Percentiles rank a stretch among this genome's conserved stretches.
Conservation (phyloP, 768 basidiomycete species). For the Xerocomellus intermedius region DNA sequence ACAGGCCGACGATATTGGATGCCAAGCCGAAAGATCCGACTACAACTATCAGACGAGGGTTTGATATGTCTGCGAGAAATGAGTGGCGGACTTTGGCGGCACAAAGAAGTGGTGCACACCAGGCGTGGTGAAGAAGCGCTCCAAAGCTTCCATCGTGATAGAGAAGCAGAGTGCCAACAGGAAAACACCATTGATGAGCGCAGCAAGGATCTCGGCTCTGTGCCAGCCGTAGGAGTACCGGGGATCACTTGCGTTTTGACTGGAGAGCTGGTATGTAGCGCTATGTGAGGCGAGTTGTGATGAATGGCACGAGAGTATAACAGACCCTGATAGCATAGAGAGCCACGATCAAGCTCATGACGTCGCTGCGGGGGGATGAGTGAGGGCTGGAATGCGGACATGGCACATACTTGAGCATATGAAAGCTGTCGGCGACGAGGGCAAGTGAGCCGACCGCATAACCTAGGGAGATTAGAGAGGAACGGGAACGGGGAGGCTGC, state of each 20-base stretch:
- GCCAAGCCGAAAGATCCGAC: slow-evolving; percentile 88
- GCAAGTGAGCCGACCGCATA: slow-evolving; percentile 96
- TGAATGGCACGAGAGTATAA: not conserved
- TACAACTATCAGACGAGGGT: slow-evolving; percentile 82
- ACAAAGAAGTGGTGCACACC: slow-evolving; percentile 42
- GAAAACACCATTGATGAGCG: slow-evolving; percentile 95
- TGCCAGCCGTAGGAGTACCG: slow-evolving; percentile 99
- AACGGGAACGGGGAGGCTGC: slow-evolving; percentile 9
- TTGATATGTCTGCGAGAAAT: slow-evolving; percentile 69
- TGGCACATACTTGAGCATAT: slow-evolving; percentile 89
- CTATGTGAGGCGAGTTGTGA: slow-evolving; percentile 3
- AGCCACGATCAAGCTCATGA: slow-evolving; percentile 91
- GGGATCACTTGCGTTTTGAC: slow-evolving; percentile 55
- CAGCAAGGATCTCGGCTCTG: slow-evolving; percentile 93
- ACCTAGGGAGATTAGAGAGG: slow-evolving; percentile 43
- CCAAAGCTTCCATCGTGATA: slow-evolving; percentile 88
- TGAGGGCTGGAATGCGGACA: not conserved
- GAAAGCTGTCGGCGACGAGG: slow-evolving; percentile 94
- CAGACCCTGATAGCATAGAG: slow-evolving; percentile 87
- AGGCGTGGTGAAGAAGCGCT: slow-evolving; percentile 82
- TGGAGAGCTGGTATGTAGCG: slow-evolving; percentile 53
- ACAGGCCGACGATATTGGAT: slow-evolving; percentile 90
- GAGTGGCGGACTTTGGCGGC: slow-evolving; percentile 1
- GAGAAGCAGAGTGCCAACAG: slow-evolving; percentile 95
- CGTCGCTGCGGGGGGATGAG: slow-evolving; percentile 64